Conservation (phyloP, 768 basidiomycete species). For the Flagelloscypha sp. region DNA sequence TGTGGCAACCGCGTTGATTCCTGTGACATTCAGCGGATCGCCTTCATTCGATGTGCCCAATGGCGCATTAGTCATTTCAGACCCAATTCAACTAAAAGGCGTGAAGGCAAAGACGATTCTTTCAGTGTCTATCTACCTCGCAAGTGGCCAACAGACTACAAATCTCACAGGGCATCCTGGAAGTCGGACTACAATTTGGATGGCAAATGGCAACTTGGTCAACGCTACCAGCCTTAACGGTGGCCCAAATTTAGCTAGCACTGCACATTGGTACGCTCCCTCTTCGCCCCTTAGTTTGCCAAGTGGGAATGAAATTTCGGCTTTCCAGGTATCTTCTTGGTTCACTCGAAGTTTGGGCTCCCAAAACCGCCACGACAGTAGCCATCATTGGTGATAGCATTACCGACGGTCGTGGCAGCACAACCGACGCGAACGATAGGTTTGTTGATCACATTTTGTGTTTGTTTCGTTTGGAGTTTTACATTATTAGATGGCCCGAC, state of each 20-base stretch:
- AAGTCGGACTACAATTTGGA: slow-evolving; percentile 36
- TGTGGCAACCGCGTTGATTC: slow-evolving; percentile 23
- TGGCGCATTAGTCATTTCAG: slow-evolving; percentile 37
- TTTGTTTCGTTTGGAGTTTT: no score
- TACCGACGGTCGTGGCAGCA: slow-evolving; percentile 43
- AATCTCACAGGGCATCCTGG: slow-evolving; percentile 40
- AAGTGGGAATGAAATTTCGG: neutral
- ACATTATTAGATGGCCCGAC: slow-evolving; percentile 35
- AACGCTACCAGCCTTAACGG: no score
- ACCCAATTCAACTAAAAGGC: slow-evolving; percentile 33
- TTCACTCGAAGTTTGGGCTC: slow-evolving; percentile 32
- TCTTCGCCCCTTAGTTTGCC: no score
- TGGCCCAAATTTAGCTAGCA: no score
- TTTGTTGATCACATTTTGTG: no score
- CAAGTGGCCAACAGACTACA: slow-evolving; percentile 31
- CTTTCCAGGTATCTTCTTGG: slow-evolving; percentile 33
- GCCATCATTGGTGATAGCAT: slow-evolving; percentile 46
- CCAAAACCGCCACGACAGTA: slow-evolving; percentile 21
- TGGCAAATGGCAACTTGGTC: slow-evolving; percentile 1
- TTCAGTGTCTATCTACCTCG: slow-evolving; percentile 33
- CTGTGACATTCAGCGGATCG: slow-evolving; percentile 37
- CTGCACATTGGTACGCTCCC: no score
- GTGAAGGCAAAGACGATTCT: slow-evolving; percentile 31
- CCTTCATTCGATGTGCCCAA: slow-evolving; percentile 32
- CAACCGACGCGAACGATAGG: slow-evolving; percentile 37